Evolutionary conservation across 2,329 filamentous ascomycete species (phyloP).

Genomic region (Helotiales sp.): DNA sequence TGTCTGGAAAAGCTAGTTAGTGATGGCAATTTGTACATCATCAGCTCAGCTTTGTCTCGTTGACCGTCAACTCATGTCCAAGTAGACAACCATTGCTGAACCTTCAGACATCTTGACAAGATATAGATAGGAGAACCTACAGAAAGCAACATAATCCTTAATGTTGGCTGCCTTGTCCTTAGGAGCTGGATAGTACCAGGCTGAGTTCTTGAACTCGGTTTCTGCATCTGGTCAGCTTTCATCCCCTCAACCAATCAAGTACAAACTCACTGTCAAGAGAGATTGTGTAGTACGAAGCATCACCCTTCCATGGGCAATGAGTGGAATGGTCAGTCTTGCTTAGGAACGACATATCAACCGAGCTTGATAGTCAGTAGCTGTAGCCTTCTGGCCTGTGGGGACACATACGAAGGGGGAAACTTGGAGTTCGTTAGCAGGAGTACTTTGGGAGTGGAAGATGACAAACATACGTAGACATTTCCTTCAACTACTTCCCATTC

Average conservation of each 20-base stretch:
- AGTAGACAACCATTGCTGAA: neutral
- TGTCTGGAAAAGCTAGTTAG: slow-evolving; percentile 28
- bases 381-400: neutral
- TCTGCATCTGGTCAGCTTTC: slow-evolving; percentile 32
- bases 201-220: slow-evolving; percentile 49
- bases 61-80: neutral
- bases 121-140: slow-evolving; percentile 42
- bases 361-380: slow-evolving; percentile 33
- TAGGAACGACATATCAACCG: slow-evolving; percentile 48
- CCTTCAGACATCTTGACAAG: neutral
- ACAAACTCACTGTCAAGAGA: slow-evolving; percentile 45
- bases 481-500: slow-evolving; percentile 54
- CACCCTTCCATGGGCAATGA: slow-evolving; percentile 53
- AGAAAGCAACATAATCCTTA: slow-evolving; percentile 53
- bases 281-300: slow-evolving; percentile 54
- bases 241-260: neutral
- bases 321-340: slow-evolving; percentile 48
- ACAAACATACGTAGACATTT: slow-evolving; percentile 51
- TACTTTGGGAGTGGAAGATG: slow-evolving; percentile 9
- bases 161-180: slow-evolving; percentile 49
- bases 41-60: no score
- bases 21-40: neutral
- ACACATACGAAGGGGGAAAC: slow-evolving; percentile 45
- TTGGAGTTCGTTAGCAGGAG: slow-evolving; percentile 30
- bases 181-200: slow-evolving; percentile 53